Percentiles rank a stretch among this genome's conserved stretches.
Conservation (phyloP, 2,329 filamentous ascomycete species). For the Cordyceps militaris region DNA sequence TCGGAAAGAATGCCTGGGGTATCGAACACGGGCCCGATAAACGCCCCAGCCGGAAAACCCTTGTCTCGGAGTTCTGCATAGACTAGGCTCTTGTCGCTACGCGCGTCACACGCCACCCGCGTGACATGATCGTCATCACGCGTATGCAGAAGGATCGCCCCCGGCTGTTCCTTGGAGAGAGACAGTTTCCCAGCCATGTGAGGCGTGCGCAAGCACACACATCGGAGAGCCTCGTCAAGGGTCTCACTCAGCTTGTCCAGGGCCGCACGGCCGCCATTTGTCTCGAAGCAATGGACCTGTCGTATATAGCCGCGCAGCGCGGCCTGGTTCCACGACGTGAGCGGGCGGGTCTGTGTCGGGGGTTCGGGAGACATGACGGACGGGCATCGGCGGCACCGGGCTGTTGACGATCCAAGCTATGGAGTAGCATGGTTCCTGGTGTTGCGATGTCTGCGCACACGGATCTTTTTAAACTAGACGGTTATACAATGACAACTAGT, state of each 20-base stretch:
- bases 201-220: slow-evolving; percentile 1
- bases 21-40: slow-evolving; percentile 23
- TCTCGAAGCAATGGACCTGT: slow-evolving; percentile 17
- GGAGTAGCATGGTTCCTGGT: neutral
- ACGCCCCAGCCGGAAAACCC: slow-evolving; percentile 24
- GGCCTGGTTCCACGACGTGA: slow-evolving; percentile 16
- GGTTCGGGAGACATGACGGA: neutral
- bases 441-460: neutral
- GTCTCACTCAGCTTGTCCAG: slow-evolving; percentile 8
- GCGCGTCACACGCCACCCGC: neutral
- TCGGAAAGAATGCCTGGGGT: slow-evolving; percentile 11
- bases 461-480: neutral
- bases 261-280: neutral
- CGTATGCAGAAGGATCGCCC: neutral
- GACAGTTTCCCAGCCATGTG: slow-evolving; percentile 7
- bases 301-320: slow-evolving; percentile 16
- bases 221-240: slow-evolving; percentile 6
- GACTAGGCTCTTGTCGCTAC: neutral
- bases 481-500: neutral
- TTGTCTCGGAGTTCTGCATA: slow-evolving; percentile 22
- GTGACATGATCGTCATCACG: neutral
- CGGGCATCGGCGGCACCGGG: neutral
- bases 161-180: neutral
- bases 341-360: neutral
- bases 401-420: neutral